These are phyloP conservation scores for Leptographium procerum DNA, from an alignment of 2,329 filamentous ascomycete species.

Conservation along the genomic window DNA sequence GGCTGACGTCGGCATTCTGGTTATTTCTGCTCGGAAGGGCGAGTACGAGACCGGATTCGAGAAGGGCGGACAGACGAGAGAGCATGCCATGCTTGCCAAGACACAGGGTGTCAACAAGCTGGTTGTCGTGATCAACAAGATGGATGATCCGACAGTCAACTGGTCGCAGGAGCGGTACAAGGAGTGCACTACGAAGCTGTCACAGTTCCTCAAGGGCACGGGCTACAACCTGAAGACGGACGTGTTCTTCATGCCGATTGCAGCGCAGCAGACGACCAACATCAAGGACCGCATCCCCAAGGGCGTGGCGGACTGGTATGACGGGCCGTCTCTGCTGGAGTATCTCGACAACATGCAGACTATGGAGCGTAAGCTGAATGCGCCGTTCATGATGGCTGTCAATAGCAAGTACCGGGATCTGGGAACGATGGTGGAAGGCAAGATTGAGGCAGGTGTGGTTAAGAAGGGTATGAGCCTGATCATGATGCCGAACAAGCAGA, in stretches of 20 bases:
- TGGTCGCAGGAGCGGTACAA: slow-evolving; percentile 91
- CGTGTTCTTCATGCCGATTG: slow-evolving; percentile 91
- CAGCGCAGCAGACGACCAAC: slow-evolving; percentile 72
- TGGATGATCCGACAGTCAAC: slow-evolving; percentile 93
- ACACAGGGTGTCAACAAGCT: slow-evolving; percentile 98
- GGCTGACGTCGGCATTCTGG: slow-evolving; percentile 86
- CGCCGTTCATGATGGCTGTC: slow-evolving; percentile 99
- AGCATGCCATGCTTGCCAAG: slow-evolving; percentile 87
- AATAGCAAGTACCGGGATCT: slow-evolving; percentile 91
- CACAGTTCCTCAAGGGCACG: slow-evolving; percentile 78
- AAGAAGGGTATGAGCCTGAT: slow-evolving; percentile 79
- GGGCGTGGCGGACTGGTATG: slow-evolving; percentile 69
- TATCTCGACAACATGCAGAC: slow-evolving; percentile 63
- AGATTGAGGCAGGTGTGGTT: slow-evolving; percentile 87
- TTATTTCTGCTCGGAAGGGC: slow-evolving; percentile 93
- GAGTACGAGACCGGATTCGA: slow-evolving; percentile 99
- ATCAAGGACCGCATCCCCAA: slow-evolving; percentile 82
- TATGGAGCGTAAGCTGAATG: slow-evolving; percentile 89
- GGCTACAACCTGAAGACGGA: slow-evolving; percentile 93
- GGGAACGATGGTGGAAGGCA: slow-evolving; percentile 95
- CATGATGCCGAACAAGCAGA: slow-evolving; percentile 92
- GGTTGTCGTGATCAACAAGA: slow-evolving; percentile 94
- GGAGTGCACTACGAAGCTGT: slow-evolving; percentile 84
- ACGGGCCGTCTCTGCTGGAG: slow-evolving; percentile 83
- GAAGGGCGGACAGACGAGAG: slow-evolving; percentile 86